Evolutionary conservation across 208 protist genomes (phyloP), one percentile per base, ranked within the genome.

Genomic region (Paratrypanosoma confusum): DNA sequence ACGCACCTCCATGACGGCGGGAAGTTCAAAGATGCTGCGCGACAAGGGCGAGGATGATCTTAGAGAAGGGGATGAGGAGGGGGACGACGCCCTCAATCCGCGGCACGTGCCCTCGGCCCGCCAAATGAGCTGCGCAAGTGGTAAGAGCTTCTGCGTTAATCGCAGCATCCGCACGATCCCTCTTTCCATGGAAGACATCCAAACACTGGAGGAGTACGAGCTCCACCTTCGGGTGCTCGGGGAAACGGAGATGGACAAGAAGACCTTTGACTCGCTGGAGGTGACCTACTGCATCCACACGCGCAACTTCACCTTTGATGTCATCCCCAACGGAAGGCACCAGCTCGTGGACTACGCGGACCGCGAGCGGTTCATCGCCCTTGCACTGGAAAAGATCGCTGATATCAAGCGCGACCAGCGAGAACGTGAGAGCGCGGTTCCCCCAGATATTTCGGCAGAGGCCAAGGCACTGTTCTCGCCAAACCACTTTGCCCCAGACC

Each of bases 391-490:
- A 11, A 31, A 60, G 34, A 5, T 26, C 20, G 2, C 4, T n/a
- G 42, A 52, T 34, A 57, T 49, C 3, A 21, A 39, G 34, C 11
- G 39, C 13, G 54, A 46, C 24, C 7, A 11, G 3, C n/a, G 31
- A 1, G 24, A 43, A 14, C 21, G 43, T 13, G 21, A 45, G 21
- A 54, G 43, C 11, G 61, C 54, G 1, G 32, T 54, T 5, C 40
- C 54, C 7, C 3, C 20, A 11, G 14, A 23, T 1, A 11, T 44
- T 4, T 45, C 29, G 0, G 53, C 24, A 8, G 8, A 41, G 5
- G 60, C 70, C 17, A 50, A 41, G 4, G 56, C 61, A 0, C 43
- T 79, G 23, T 73, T 74, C 50, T 79, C 71, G 0, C 71, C 71
- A 6, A 79, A 54, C 4, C 71, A 79, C 50, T 42, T 41, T 10